These are phyloP conservation scores for Sugiyamaella chiloensis DNA, from an alignment of 805 yeast genomes.

Conservation along the genomic window DNA sequence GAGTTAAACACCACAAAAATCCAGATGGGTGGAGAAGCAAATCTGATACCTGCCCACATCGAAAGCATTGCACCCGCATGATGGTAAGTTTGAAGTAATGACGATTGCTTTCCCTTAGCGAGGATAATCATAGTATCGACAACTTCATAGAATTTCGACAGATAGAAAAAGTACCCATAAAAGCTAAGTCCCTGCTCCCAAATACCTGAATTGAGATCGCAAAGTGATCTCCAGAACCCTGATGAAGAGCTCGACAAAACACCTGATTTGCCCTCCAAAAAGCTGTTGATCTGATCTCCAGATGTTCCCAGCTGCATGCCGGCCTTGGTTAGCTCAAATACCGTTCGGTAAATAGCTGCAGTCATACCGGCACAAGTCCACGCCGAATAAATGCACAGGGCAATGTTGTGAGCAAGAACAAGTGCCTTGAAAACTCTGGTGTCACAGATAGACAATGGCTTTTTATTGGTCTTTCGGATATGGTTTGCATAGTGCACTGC, in stretches of 20 bases:
- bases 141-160: constrained; percentile 70
- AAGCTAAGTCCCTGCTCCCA: constrained; percentile 53
- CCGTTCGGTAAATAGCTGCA: constrained; percentile 45
- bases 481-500: constrained; percentile 54
- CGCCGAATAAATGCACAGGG: constrained; percentile 60
- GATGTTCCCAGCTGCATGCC: constrained; percentile 28
- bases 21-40: constrained; percentile 73
- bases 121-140: constrained; percentile 65
- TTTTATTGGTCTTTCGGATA: constrained; percentile 43
- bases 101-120: constrained; percentile 63
- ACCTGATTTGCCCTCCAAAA: constrained; percentile 22
- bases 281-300: constrained; percentile 15
- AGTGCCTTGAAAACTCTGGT: constrained; percentile 47
- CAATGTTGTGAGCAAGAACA: constrained; percentile 58
- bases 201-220: constrained; percentile 58
- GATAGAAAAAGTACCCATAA: constrained; percentile 64
- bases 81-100: constrained; percentile 68
- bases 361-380: constrained; percentile 73
- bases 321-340: constrained; percentile 33
- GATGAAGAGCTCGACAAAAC: constrained; percentile 17
- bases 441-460: constrained; percentile 50
- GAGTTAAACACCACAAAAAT: constrained; percentile 76
- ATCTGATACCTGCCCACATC: constrained; percentile 77
- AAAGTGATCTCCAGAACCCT: constrained; percentile 52
- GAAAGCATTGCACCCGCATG: constrained; percentile 79